Base-by-base conservation (phyloP, 1,284 basidiomycete species). In the Filobasidium uniguttulatum region DNA sequence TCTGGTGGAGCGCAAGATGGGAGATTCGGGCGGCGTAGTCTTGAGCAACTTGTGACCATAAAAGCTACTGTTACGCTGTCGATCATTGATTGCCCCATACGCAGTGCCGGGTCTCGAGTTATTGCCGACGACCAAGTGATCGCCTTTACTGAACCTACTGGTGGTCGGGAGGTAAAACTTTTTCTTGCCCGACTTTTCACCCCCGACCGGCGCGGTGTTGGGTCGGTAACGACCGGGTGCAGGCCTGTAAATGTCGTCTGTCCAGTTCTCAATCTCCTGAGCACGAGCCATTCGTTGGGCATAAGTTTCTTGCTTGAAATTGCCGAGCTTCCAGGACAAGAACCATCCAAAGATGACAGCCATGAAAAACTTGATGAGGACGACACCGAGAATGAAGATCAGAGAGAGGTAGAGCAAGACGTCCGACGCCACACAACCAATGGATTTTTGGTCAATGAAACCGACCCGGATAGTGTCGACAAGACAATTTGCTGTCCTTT, bases 271-370 rank as follows among this genome's bases (percentile, higher is more conserved):
- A 60, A 98, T 94, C 67, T 90, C 87, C 35, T 77, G 78, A 12
- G 84, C 81, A 26, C 93, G 81, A 58, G 82, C 80, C 81, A 89
- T 90, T n/a, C 91, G 79, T 64, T 97, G 80, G 63, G 88, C 83
- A 67, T 93, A 90, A 30, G 88, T 87, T 72, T 98, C 94, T 48
- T 80, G 79, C 58, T 83, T 82, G 75, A 96, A 98, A 60, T 87
- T 85, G 47, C 93, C 93, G 36, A 99, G 75, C 62, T 81, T 81
- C 83, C 85, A 90, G 20, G 85, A 88, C 64, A 89, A 81, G 77
- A 96, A 98, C 93, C 93, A 99, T 35, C 85, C 78, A 69, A 98
- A 99, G 65, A 88, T 75, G 60, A 97, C 85, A 36, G 94, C 93
- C 89, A 98, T 93, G 59, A 78, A 74, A 73, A 97, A 99, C 55